These are phyloP conservation scores for Sistotremastrum niveocremeum DNA, from an alignment of 768 basidiomycete genomes.

Conservation along the genomic window DNA sequence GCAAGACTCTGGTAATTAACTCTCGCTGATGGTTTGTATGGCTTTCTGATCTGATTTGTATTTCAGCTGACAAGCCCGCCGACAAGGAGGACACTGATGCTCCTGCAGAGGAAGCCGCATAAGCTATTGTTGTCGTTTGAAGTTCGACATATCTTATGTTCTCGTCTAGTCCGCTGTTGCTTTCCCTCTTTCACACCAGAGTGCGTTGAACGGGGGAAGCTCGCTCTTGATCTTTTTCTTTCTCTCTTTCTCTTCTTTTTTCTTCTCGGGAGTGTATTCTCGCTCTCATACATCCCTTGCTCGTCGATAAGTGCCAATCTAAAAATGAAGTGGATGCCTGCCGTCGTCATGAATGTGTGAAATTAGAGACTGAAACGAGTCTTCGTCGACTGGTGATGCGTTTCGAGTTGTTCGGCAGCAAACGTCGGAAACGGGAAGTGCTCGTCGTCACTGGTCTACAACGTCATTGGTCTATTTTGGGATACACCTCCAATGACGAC, in stretches of 20 bases:
- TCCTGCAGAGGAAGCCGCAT: conserved; percentile 48
- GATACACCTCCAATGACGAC: too few species aligned
- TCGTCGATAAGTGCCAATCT: too few species aligned
- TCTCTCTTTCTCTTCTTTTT: background rate
- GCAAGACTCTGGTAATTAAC: conserved; percentile 70
- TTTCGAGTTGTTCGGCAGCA: too few species aligned
- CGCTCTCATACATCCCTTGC: too few species aligned
- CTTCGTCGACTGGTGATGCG: too few species aligned
- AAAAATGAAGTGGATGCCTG: too few species aligned
- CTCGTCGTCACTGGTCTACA: too few species aligned
- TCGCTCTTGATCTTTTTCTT: background rate
- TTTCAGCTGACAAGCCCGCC: conserved; percentile 48
- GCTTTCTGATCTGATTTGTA: conserved; percentile 5
- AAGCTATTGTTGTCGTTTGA: background rate
- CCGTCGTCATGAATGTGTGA: too few species aligned
- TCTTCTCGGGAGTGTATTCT: background rate
- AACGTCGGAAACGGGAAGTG: too few species aligned
- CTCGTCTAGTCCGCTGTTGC: background rate
- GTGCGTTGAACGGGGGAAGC: background rate
- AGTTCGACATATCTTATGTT: conserved; percentile 2
- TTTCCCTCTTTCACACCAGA: background rate
- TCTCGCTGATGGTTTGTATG: background rate
- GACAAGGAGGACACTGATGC: conserved; percentile 55
- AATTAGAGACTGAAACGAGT: too few species aligned
- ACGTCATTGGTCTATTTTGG: too few species aligned